Evolutionary conservation across 2,329 filamentous ascomycete genomes (phyloP).

Genomic region (Claviceps paspali): DNA sequence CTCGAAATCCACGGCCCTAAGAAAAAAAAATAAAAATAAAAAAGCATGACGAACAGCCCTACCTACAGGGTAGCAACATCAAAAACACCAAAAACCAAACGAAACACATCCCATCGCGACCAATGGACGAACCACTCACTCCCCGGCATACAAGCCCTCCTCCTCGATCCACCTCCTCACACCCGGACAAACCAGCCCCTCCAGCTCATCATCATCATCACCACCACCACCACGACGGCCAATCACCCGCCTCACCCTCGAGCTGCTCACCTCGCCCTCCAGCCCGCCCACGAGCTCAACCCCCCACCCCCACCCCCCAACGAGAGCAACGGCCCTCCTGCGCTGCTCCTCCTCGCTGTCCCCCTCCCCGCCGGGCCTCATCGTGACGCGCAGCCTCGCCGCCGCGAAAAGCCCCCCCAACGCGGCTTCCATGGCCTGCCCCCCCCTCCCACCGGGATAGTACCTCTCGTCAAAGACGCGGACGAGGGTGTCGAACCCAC

Average conservation of each 20-base stretch:
- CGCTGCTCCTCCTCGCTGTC: constrained; percentile 29
- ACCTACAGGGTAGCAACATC: no score
- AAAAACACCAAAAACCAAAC: no score
- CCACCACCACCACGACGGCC: constrained; percentile 29
- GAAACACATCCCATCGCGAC: no score
- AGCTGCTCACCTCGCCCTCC: constrained; percentile 36
- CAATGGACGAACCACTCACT: no score
- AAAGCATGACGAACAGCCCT: no score
- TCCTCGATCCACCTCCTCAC: constrained; percentile 43
- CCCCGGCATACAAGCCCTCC: constrained; percentile 38
- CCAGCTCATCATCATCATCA: no score
- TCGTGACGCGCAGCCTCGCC: constrained; percentile 47
- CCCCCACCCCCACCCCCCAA: constrained; percentile 46
- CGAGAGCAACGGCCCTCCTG: no score
- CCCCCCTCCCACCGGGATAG: constrained; percentile 29
- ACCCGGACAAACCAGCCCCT: constrained; percentile 36
- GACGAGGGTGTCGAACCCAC: constrained; percentile 62
- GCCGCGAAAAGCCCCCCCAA: constrained; percentile 49
- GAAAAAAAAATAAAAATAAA: no score
- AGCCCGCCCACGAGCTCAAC: constrained; percentile 43
- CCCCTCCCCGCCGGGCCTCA: constrained; percentile 46
- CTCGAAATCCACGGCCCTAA: no score
- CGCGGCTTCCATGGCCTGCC: no score
- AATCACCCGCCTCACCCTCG: constrained; percentile 45
- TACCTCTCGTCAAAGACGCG: constrained; percentile 61